These are phyloP conservation scores for Kluyveromyces starmeri DNA, from an alignment of 805 yeast genomes.

Conservation along the genomic window DNA sequence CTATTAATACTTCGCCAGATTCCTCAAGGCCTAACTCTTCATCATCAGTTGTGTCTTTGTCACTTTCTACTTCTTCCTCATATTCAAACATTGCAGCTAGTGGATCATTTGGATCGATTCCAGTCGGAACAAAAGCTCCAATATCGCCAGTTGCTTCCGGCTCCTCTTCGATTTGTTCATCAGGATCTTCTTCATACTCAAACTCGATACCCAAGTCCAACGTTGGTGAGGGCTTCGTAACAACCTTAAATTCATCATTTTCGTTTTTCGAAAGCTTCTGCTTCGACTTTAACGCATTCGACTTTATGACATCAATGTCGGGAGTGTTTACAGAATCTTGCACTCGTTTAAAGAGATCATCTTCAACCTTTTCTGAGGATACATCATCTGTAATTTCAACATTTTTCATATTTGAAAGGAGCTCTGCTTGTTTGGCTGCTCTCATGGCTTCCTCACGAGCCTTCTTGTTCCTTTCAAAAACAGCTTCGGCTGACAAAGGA, in stretches of 20 bases:
- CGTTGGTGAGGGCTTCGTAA: slow-evolving; percentile 20
- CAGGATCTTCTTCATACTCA: slow-evolving; percentile 13
- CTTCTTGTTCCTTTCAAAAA: slow-evolving; percentile 49
- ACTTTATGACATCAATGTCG: slow-evolving; percentile 8
- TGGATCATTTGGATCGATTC: slow-evolving; percentile 32
- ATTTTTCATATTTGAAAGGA: slow-evolving; percentile 24
- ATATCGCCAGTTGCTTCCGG: slow-evolving; percentile 11
- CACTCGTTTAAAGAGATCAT: slow-evolving; percentile 20
- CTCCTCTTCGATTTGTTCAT: slow-evolving; percentile 10
- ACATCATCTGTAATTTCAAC: slow-evolving; percentile 9
- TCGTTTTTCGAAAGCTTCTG: not conserved
- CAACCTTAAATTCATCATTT: slow-evolving; percentile 15
- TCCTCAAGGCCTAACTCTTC: slow-evolving; percentile 29
- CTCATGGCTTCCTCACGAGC: slow-evolving; percentile 61
- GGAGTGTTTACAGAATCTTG: slow-evolving; percentile 24
- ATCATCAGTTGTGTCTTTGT: slow-evolving; percentile 38
- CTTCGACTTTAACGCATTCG: slow-evolving; percentile 1
- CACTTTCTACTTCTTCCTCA: slow-evolving; percentile 45
- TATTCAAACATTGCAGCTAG: slow-evolving; percentile 33
- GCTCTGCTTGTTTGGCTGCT: slow-evolving; percentile 50
- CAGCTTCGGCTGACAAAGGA: slow-evolving; percentile 43
- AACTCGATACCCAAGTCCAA: slow-evolving; percentile 21
- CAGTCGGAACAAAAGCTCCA: slow-evolving; percentile 22
- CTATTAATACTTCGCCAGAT: slow-evolving; percentile 62
- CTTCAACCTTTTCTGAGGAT: not conserved